Conservation (phyloP, 2,329 filamentous ascomycete species). For the Fusarium metavorans region DNA sequence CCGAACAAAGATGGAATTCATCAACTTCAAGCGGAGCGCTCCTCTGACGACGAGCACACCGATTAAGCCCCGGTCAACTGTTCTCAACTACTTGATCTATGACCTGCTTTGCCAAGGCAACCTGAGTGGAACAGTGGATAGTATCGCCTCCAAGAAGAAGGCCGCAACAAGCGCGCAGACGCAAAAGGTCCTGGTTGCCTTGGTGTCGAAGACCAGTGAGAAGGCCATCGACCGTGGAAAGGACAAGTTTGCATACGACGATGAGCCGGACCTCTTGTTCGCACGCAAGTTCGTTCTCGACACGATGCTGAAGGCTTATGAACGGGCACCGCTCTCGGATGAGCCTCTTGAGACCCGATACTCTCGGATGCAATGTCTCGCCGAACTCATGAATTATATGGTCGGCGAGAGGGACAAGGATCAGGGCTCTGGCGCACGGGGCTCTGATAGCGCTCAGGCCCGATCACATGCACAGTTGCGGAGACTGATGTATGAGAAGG, state of each 20-base stretch:
- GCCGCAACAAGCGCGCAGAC: conserved; percentile 86
- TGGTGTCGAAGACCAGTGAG: conserved; percentile 90
- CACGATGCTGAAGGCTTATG: conserved; percentile 91
- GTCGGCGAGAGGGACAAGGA: conserved; percentile 82
- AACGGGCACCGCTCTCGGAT: conserved; percentile 82
- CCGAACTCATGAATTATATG: conserved; percentile 94
- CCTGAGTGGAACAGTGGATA: conserved; percentile 77
- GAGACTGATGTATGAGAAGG: conserved; percentile 98
- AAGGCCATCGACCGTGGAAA: conserved; percentile 68
- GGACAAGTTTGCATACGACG: conserved; percentile 75
- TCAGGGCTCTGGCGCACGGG: conserved; percentile 56
- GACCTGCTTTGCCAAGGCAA: conserved; percentile 75
- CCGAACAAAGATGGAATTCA: conserved; percentile 96
- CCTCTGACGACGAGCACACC: conserved; percentile 87
- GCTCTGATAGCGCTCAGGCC: conserved; percentile 54
- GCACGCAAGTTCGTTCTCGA: conserved; percentile 96
- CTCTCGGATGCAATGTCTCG: conserved; percentile 85
- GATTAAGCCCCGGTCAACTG: conserved; percentile 91
- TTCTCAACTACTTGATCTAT: conserved; percentile 93
- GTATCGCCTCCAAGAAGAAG: conserved; percentile 84
- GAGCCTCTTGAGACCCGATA: conserved; percentile 90
- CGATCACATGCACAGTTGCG: conserved; percentile 85
- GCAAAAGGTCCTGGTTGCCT: conserved; percentile 84
- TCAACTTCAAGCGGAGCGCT: conserved; percentile 96
- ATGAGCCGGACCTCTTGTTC: conserved; percentile 87